Base-by-base conservation (phyloP, 1,139 yeast species). In the Magnusiomyces paraingens region DNA sequence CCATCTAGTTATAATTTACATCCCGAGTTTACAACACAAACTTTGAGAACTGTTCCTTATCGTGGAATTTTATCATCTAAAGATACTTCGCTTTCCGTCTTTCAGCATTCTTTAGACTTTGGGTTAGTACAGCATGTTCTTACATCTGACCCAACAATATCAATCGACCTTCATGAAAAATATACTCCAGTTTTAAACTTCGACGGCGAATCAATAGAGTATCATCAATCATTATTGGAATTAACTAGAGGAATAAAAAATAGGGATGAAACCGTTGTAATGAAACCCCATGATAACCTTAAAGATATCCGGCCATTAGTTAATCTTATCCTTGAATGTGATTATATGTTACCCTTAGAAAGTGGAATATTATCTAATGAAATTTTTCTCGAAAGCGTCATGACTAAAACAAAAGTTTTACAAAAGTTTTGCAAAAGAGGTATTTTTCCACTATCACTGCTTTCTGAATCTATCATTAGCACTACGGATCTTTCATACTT, bases 101-200 rank as follows among this genome's bases (percentile, higher is more conserved):
- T 46, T 20, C 49, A 46, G 18, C 49, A 46, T 2, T 46, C 49
- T 11, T 12, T 21, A 15, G 40, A 46, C 21, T 35, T 35, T 35
- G 49, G 41, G 8, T n/a, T 46, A 32, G 41, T 36, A 46, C 49
- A 46, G 41, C 49, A 46, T 32, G 22, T 46, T 15, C 49, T 46
- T 35, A 17, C 49, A 4, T 17, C 29, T 29, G 40, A 46, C 12
- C 41, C 49, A n/a, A 15, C 17, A 10, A 29, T 20, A 12, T n/a
- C 46, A 6, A 10, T 43, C 14, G 32, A 43, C 22, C 22, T 43
- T 12, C 21, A 29, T 29, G 10, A 21, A 11, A 20, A 22, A 18
- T 43, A 43, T 43, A 43, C 14, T 15, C 46, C 46, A 5, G 21
- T 12, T 4, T 6, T 43, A 11, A 21, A 12, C 3, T 5, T 29